phyloP scores from a whole-genome alignment of 306 rosid genomes.

The Ammopiptanthus mongolicus region DNA sequence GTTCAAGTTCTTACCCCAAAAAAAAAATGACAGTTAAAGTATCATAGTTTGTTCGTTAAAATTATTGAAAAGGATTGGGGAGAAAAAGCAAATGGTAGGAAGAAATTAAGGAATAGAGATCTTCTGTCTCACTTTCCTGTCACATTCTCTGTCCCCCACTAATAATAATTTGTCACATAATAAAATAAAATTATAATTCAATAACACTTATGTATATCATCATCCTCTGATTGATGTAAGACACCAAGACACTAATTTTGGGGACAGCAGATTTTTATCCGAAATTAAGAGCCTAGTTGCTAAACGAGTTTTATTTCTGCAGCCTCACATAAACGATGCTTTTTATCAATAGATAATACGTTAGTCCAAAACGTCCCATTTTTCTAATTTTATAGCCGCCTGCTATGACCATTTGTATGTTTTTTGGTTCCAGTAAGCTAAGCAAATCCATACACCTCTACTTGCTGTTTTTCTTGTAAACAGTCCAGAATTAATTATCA shows the following conservation, averaged over 20 bases:
- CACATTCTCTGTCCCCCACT: too few relatives aligned
- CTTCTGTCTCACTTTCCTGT: too few relatives aligned
- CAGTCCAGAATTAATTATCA: neutral
- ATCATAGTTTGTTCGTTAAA: neutral
- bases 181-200: too few relatives aligned
- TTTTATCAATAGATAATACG: neutral
- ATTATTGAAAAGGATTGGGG: neutral
- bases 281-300: neutral
- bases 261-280: too few relatives aligned
- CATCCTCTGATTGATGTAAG: too few relatives aligned
- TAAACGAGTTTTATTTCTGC: neutral
- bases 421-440: neutral
- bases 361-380: neutral
- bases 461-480: neutral
- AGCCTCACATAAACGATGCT: neutral
- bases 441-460: neutral
- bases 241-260: too few relatives aligned
- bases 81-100: slow-evolving; percentile 13
- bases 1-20: too few relatives aligned
- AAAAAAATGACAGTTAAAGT: neutral
- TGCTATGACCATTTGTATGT: neutral
- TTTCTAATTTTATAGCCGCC: neutral
- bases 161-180: too few relatives aligned
- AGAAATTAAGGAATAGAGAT: slow-evolving; percentile 6
- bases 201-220: too few relatives aligned